Base-by-base conservation (phyloP, 2,329 filamentous ascomycete species). In the Penicillium sp. region DNA sequence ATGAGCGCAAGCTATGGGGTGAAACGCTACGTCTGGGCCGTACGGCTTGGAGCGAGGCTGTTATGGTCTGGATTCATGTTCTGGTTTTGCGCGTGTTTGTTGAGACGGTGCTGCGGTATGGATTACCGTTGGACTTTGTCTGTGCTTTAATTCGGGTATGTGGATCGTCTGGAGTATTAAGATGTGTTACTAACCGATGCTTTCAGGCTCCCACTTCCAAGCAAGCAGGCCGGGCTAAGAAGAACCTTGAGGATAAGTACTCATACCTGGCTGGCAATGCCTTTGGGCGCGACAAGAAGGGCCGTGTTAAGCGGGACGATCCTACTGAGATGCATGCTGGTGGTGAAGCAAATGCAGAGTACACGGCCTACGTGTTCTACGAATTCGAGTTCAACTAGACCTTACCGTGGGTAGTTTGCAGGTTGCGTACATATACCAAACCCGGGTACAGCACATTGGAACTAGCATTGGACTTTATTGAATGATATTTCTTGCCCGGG, bases 291-390 rank as follows among this genome's bases (percentile, higher is more conserved):
- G 93, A 98, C 76, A 96, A 95, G 80, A 91, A 92, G 65, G 93
- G 93, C 24, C 84, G 88, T 57, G 84, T 93, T 59, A 87, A 87
- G 66, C 95, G 95, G 72, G 93, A 98, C 66, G 92, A 97, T 64
- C 84, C 87, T 37, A 86, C 84, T 32, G 92, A 97, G 61, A 88
- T 96, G 81, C 88, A 89, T 35, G 85, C 87, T 3, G 86, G 85
- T 3, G 71, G 76, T 29, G 80, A 81, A 37, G 83, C 82, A 15
- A 85, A 84, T 46, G 78, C 81, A 60, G 90, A 96, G 69, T 98
- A 97, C 75, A 93, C 89, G 52, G 87, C 93, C 35, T 98, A 95
- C 72, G 93, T 97, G 66, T 96, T 91, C 77, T 98, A 97, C 73
- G 89, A 95, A 68, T 88, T 97, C 67, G 88, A 93, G 66, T 83